Conservation (phyloP, 2,329 filamentous ascomycete genomes). For the Ascochyta koolunga region DNA sequence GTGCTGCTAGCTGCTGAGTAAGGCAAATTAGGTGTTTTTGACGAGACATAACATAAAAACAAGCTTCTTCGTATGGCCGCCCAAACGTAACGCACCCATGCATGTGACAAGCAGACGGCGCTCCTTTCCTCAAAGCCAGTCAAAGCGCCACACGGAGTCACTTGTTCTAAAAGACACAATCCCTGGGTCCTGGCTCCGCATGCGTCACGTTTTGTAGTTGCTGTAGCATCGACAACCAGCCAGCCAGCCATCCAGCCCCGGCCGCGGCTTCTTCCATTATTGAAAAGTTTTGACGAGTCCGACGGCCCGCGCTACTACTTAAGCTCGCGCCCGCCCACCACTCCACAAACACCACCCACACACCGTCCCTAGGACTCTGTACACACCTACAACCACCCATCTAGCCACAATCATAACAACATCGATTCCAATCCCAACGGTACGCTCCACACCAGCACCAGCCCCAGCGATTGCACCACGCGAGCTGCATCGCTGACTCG, state of each 20-base stretch:
- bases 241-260: slow-evolving; percentile 2
- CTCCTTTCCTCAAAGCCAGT: slow-evolving; percentile 6
- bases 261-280: not conserved
- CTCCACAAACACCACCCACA: slow-evolving; percentile 24
- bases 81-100: slow-evolving; percentile 11
- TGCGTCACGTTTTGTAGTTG: slow-evolving; percentile 13
- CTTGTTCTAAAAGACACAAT: slow-evolving; percentile 4
- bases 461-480: slow-evolving; percentile 16
- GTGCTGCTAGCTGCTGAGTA: no score
- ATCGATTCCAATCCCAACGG: not conserved
- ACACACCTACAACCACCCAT: slow-evolving; percentile 7
- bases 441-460: slow-evolving; percentile 10
- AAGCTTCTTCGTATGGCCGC: no score
- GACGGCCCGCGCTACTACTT: slow-evolving; percentile 19
- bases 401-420: not conserved
- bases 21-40: no score
- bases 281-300: slow-evolving; percentile 13
- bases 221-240: slow-evolving; percentile 1
- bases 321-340: slow-evolving; percentile 20
- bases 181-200: slow-evolving; percentile 4
- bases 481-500: slow-evolving; percentile 24
- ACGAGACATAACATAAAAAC: no score
- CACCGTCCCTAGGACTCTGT: slow-evolving; percentile 38
- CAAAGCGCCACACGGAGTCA: slow-evolving; percentile 11
- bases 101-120: slow-evolving; percentile 8